These are phyloP conservation scores for Blastobotrys serpentis DNA, from an alignment of 1,139 yeast species.

Conservation along the genomic window DNA sequence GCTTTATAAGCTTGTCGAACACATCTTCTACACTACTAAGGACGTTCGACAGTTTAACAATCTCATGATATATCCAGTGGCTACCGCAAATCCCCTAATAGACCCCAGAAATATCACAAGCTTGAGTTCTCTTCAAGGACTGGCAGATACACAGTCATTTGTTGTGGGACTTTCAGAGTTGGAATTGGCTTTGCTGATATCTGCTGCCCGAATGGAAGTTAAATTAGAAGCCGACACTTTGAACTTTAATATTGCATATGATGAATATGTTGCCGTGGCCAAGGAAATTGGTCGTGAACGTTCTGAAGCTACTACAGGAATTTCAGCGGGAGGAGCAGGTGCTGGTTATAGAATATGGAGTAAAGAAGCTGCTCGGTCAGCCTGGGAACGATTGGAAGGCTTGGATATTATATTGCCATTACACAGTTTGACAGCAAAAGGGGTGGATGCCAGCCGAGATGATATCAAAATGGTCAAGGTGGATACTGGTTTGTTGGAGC, in stretches of 20 bases:
- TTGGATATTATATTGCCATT: slow-evolving; percentile 34
- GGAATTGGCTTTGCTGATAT: slow-evolving; percentile 65
- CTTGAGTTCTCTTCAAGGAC: slow-evolving; percentile 20
- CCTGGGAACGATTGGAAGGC: slow-evolving; percentile 40
- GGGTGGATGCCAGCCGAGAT: slow-evolving; percentile 27
- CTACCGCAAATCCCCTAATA: slow-evolving; percentile 30
- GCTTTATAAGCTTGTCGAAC: slow-evolving; percentile 42
- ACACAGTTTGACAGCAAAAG: slow-evolving; percentile 14
- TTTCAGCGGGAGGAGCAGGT: slow-evolving; percentile 16
- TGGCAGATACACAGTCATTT: slow-evolving; percentile 39
- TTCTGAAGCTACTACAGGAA: slow-evolving; percentile 31
- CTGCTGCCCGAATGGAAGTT: slow-evolving; percentile 69
- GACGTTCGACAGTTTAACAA: slow-evolving; percentile 58
- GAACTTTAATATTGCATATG: slow-evolving; percentile 74
- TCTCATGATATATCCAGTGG: slow-evolving; percentile 49
- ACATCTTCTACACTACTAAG: slow-evolving; percentile 58
- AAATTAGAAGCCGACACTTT: slow-evolving; percentile 52
- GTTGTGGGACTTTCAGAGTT: slow-evolving; percentile 57
- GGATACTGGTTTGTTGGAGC: slow-evolving; percentile 38
- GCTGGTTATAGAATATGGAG: slow-evolving; percentile 37
- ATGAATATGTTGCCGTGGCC: slow-evolving; percentile 66
- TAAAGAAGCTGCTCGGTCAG: slow-evolving; percentile 35
- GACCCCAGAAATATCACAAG: slow-evolving; percentile 4
- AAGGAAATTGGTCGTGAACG: slow-evolving; percentile 48
- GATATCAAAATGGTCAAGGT: slow-evolving; percentile 38